phyloP scores from a whole-genome alignment of 2,329 filamentous ascomycete genomes.

The Ceratocystis harringtonii region DNA sequence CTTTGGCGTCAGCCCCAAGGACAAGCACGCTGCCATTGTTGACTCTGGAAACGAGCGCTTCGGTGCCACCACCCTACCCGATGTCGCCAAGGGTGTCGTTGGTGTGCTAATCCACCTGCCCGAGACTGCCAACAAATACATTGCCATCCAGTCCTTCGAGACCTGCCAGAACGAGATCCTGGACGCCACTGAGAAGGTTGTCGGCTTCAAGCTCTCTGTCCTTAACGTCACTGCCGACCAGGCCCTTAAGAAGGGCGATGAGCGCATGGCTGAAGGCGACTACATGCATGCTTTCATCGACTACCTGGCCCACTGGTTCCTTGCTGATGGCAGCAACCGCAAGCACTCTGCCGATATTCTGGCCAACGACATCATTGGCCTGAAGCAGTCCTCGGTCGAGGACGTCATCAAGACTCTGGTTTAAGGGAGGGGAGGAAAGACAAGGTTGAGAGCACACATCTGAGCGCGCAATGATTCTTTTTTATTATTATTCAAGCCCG shows the following conservation, averaged over 20 bases:
- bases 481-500: neutral
- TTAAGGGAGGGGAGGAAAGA: neutral
- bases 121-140: conserved; percentile 37
- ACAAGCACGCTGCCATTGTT: conserved; percentile 29
- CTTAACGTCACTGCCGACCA: neutral
- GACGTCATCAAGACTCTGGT: conserved; percentile 7
- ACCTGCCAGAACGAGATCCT: conserved; percentile 33
- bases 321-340: conserved; percentile 7
- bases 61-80: conserved; percentile 33
- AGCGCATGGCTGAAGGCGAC: conserved; percentile 22
- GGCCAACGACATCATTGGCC: conserved; percentile 7
- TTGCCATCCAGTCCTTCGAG: conserved; percentile 32
- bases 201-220: conserved; percentile 22
- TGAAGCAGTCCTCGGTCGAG: conserved; percentile 3
- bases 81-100: conserved; percentile 34
- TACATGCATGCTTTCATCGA: conserved; percentile 6
- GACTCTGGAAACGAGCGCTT: conserved; percentile 37
- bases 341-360: neutral
- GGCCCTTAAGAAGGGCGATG: conserved; percentile 25
- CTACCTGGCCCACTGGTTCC: conserved; percentile 8
- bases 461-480: neutral
- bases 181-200: conserved; percentile 33
- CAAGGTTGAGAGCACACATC: neutral
- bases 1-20: conserved; percentile 29
- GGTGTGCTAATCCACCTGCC: conserved; percentile 34